Percentiles rank a stretch among this genome's conserved stretches.
phyloP scores from a whole-genome alignment of 2,329 filamentous ascomycete genomes.

The Tolypocladium ovalisporum region DNA sequence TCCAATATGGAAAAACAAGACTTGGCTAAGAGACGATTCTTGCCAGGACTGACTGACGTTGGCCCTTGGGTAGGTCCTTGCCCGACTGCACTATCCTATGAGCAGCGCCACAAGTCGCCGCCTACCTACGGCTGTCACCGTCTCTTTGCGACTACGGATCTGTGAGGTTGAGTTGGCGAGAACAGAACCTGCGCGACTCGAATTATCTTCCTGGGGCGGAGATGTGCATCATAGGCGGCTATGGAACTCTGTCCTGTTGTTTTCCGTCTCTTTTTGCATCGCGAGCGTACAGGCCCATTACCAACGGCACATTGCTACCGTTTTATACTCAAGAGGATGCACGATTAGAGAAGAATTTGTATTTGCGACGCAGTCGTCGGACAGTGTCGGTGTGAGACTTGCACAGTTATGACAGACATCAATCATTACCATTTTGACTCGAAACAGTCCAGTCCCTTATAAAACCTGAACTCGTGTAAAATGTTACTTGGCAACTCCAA shows the following conservation, averaged over 20 bases:
- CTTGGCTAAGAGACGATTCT: neutral
- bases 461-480: too few relatives aligned
- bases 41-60: constrained; percentile 15
- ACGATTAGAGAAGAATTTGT: neutral
- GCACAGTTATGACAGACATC: neutral
- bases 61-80: constrained; percentile 17
- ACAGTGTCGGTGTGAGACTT: neutral
- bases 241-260: neutral
- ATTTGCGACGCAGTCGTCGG: neutral
- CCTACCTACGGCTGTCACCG: neutral
- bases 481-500: too few relatives aligned
- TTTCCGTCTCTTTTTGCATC: neutral
- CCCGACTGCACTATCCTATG: constrained; percentile 20
- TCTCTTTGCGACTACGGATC: neutral
- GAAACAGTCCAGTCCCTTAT: too few relatives aligned
- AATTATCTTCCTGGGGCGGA: too few relatives aligned
- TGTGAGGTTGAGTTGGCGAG: neutral
- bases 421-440: neutral
- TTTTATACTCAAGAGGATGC: neutral
- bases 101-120: neutral
- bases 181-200: neutral
- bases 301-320: neutral
- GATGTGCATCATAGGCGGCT: neutral
- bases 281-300: neutral
- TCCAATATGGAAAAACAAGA: neutral